These are phyloP conservation scores for Coprinellus aureogranulatus DNA, from an alignment of 768 basidiomycete genomes.

Conservation along the genomic window DNA sequence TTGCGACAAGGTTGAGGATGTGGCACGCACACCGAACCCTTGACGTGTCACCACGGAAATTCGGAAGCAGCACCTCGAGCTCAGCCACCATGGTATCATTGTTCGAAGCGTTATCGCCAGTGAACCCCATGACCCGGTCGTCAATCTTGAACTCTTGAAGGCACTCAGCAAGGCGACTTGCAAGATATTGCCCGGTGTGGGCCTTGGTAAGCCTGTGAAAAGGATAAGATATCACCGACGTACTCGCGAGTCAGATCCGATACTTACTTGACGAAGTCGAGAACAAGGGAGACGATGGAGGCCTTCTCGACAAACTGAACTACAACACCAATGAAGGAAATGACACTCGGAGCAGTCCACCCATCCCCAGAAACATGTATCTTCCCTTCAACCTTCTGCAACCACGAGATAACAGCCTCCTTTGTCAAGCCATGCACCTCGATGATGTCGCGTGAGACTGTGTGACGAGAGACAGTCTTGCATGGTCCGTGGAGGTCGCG, in stretches of 20 bases:
- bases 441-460: not conserved
- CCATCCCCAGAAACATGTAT: not conserved
- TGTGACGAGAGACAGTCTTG: not conserved
- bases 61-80: conserved; percentile 18
- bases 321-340: not conserved
- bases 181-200: not conserved
- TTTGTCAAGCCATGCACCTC: too few relatives aligned
- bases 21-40: conserved; percentile 35
- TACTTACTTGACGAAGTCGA: not conserved
- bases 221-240: conserved; percentile 26
- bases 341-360: not conserved
- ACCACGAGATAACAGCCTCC: too few relatives aligned
- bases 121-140: conserved; percentile 27
- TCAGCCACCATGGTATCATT: conserved; percentile 35
- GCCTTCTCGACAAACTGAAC: not conserved
- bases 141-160: conserved; percentile 17
- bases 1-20: conserved; percentile 32
- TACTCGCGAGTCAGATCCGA: not conserved
- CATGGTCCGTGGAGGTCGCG: not conserved
- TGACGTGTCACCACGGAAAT: conserved; percentile 20
- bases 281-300: not conserved
- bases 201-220: conserved; percentile 13
- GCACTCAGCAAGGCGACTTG: not conserved
- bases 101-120: conserved; percentile 31
- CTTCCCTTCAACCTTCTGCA: not conserved